Base-by-base conservation (phyloP, 2,329 filamentous ascomycete genomes). In the Beauveria varroae region DNA sequence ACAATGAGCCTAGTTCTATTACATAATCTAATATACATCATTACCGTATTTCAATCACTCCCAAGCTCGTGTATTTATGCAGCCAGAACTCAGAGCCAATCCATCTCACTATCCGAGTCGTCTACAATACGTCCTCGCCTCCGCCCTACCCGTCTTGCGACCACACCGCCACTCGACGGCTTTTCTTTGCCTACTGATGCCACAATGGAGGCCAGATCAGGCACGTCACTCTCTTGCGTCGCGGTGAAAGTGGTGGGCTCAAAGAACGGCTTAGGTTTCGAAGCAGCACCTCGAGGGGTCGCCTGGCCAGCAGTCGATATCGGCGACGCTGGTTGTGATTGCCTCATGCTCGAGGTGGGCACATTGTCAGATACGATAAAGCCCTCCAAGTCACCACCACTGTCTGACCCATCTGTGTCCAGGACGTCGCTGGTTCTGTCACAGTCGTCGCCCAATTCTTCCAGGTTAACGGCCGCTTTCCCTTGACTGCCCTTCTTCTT, bases 321-420 rank as follows among this genome's bases (percentile, higher is more conserved):
- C 10, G 70, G 65, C 30, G 70, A 69, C n/a, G 72, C 69, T 16
- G 68, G 68, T 34, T 65, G 64, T 6, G 70, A 72, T 16, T 72
- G 69, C 34, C 64, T 68, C 65, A 71, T 71, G 64, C 76, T 77
- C 1, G 76, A 78, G 0, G 68, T 68, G 5, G 72, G 63, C 41
- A 70, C 68, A 62, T 86, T 71, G 71, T 85, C 71, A 65, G 76
- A 70, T 68, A 86, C 76, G 67, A 90, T 69, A 72, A 90, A 81
- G 74, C 85, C 75, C 66, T 83, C 61, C 16, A 85, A 69, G 64
- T 84, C 81, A 50, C 72, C 75, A 14, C 78, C 79, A 62, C 75
- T 73, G 62, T 82, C 80, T 0, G 78, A 81, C 16, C 75, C 79
- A 64, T 79, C 76, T 20, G 73, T 76, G 55, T 78, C 76, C 62